Base-by-base conservation (phyloP, 2,329 filamentous ascomycete species). In the Trichoderma arundinaceum region DNA sequence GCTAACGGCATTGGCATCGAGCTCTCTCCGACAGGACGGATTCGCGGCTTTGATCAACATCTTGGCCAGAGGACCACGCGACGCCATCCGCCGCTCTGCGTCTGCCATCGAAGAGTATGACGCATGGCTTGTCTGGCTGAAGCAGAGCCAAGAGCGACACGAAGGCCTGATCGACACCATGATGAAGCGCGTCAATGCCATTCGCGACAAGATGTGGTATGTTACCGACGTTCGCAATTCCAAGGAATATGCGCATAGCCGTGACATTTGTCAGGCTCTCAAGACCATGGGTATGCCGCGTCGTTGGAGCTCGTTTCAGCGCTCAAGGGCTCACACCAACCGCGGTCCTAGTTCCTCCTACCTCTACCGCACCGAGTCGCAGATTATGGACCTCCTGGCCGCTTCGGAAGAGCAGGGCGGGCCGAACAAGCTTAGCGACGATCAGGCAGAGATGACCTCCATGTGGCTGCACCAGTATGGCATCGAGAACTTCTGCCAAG, bases 181-280 rank as follows among this genome's bases (percentile, higher is more conserved):
- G 86, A 90, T 92, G 83, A 83, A 84, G 66, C 87, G 87, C 5
- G 83, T 95, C 43, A 87, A 89, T 65, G 88, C 90, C 22, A 83
- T 97, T 44, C 88, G 95, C 48, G 92, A 97, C 76, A 98, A 98
- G 82, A 97, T 98, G 92, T 99, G 95, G 95, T 99, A 96, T 75
- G 91, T 95, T 67, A 94, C 92, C 1, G 93, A 97, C 76, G 94
- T 98, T 33, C 90, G 92, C 68, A 94, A 94, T 72, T 97, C 95
- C 4, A 91, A 89, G 56, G 88, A 89, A 9, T 98, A 97, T 72
- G 92, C 95, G 67, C 90, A 96, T 71, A 92, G 92, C 44, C 89
- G 90, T 66, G 92, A 94, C 69, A 90, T 98, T 53, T 92, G 93
- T 6, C 86, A 91, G 67, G 95, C 94, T 4, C 81, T 99, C 57